These are phyloP conservation scores for Ochetophila trinervis DNA, from an alignment of 306 rosid genomes.

Conservation along the genomic window DNA sequence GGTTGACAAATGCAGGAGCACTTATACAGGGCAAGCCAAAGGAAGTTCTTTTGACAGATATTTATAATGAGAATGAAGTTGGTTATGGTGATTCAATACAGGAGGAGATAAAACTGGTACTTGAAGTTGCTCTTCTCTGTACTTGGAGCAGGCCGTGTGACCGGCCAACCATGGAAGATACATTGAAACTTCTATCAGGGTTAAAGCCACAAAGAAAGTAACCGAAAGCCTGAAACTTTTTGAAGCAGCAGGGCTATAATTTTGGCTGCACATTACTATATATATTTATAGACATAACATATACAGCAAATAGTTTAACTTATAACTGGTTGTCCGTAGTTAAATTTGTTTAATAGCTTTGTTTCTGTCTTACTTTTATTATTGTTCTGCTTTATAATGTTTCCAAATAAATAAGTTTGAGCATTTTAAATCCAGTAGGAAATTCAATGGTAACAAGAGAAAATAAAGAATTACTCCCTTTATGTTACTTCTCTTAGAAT, in stretches of 20 bases:
- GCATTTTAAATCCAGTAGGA: not conserved
- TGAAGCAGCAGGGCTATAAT: slow-evolving; percentile 27
- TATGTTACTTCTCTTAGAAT: not conserved
- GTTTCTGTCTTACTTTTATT: slow-evolving; percentile 24
- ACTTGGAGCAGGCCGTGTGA: slow-evolving; percentile 56
- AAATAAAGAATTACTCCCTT: not conserved
- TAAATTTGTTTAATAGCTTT: slow-evolving; percentile 29
- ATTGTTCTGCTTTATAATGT: slow-evolving; percentile 13
- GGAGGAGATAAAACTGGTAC: slow-evolving; percentile 52
- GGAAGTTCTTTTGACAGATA: slow-evolving; percentile 59
- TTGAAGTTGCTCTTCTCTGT: slow-evolving; percentile 73
- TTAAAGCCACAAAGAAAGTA: slow-evolving; percentile 34
- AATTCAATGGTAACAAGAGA: not conserved
- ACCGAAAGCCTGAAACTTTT: slow-evolving; percentile 27
- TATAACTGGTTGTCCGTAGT: slow-evolving; percentile 41
- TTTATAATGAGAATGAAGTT: slow-evolving; percentile 53
- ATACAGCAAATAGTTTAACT: slow-evolving; percentile 31
- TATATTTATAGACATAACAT: slow-evolving; percentile 4
- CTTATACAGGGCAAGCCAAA: slow-evolving; percentile 52
- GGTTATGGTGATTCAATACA: slow-evolving; percentile 40
- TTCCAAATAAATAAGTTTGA: slow-evolving; percentile 2
- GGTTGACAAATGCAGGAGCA: slow-evolving; percentile 49
- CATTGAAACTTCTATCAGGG: slow-evolving; percentile 63
- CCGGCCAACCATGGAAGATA: slow-evolving; percentile 72
- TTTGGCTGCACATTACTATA: slow-evolving; percentile 24